Percentiles rank a stretch among this genome's conserved stretches.
Evolutionary conservation across 2,329 filamentous ascomycete species (phyloP).

Genomic region (Colletotrichum sidae): DNA sequence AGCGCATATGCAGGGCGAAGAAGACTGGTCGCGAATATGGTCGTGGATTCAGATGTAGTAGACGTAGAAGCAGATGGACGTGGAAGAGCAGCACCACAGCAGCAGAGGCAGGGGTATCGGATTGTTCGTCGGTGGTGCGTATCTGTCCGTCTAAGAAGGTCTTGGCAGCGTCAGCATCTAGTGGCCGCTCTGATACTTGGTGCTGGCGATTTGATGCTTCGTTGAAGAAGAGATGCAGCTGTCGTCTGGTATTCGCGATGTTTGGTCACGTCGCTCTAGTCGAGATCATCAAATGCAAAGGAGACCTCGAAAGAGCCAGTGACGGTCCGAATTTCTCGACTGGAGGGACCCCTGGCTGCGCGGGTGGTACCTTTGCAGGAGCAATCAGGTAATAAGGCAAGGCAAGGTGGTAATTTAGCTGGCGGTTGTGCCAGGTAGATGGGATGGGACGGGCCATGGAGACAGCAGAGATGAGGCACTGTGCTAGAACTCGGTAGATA

Average conservation of each 20-base stretch:
- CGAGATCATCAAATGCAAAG: slow-evolving; percentile 11
- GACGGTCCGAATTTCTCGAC: slow-evolving; percentile 38
- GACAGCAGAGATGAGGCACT: slow-evolving; percentile 3
- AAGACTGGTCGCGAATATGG: not conserved
- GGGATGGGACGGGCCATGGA: too few species aligned
- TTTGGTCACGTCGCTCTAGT: not conserved
- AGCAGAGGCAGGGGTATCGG: not conserved
- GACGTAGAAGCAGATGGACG: not conserved
- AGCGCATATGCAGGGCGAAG: slow-evolving; percentile 34
- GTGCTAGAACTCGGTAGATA: not conserved
- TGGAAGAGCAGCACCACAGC: not conserved
- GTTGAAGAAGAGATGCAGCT: too few species aligned
- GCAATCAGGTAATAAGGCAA: not conserved
- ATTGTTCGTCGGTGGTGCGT: not conserved
- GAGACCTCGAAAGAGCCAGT: slow-evolving; percentile 28
- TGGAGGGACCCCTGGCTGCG: slow-evolving; percentile 31
- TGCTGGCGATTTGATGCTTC: too few species aligned
- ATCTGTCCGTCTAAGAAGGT: not conserved
- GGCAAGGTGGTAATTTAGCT: not conserved
- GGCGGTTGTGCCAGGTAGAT: not conserved
- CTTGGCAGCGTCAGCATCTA: too few species aligned
- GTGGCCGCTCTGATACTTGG: too few species aligned
- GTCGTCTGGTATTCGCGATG: not conserved
- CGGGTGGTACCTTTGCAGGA: not conserved
- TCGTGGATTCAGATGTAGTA: slow-evolving; percentile 1